These are phyloP conservation scores for Ophiostoma ips DNA, from an alignment of 2,329 filamentous ascomycete genomes.

Conservation along the genomic window DNA sequence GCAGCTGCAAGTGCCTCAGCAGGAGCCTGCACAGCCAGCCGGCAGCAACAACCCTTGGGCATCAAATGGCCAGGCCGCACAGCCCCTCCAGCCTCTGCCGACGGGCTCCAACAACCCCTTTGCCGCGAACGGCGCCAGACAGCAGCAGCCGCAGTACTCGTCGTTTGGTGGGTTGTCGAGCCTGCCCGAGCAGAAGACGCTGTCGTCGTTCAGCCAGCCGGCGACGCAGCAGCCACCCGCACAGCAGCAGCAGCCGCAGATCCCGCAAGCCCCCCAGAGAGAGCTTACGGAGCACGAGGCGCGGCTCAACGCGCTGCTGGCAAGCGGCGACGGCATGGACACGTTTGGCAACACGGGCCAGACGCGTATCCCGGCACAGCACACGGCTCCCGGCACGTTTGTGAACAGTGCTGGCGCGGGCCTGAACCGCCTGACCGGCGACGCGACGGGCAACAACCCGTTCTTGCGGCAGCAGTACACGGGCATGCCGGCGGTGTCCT, in stretches of 20 bases:
- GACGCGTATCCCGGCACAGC: slow-evolving; percentile 85
- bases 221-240: slow-evolving; percentile 10
- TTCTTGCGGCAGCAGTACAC: slow-evolving; percentile 79
- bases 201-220: slow-evolving; percentile 43
- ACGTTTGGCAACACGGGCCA: slow-evolving; percentile 97
- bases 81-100: slow-evolving; percentile 62
- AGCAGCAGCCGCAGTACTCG: slow-evolving; percentile 24
- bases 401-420: slow-evolving; percentile 87
- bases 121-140: slow-evolving; percentile 28
- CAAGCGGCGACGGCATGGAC: slow-evolving; percentile 83
- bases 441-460: slow-evolving; percentile 76
- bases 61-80: slow-evolving; percentile 44
- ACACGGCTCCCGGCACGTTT: slow-evolving; percentile 91
- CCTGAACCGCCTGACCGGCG: slow-evolving; percentile 50
- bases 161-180: slow-evolving; percentile 58
- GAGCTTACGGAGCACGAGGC: slow-evolving; percentile 51
- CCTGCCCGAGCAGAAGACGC: slow-evolving; percentile 72
- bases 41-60: slow-evolving; percentile 96
- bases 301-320: slow-evolving; percentile 73
- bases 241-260: slow-evolving; percentile 26
- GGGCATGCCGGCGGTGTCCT: slow-evolving; percentile 51
- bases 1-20: slow-evolving; percentile 30
- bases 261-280: slow-evolving; percentile 35
- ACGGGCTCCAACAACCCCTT: slow-evolving; percentile 99
- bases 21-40: slow-evolving; percentile 49